A percentile compares a stretch with the other conserved stretches of the same genome.
Evolutionary conservation across 106 monocot species (phyloP).

Genomic region (Hemerocallis citrina): DNA sequence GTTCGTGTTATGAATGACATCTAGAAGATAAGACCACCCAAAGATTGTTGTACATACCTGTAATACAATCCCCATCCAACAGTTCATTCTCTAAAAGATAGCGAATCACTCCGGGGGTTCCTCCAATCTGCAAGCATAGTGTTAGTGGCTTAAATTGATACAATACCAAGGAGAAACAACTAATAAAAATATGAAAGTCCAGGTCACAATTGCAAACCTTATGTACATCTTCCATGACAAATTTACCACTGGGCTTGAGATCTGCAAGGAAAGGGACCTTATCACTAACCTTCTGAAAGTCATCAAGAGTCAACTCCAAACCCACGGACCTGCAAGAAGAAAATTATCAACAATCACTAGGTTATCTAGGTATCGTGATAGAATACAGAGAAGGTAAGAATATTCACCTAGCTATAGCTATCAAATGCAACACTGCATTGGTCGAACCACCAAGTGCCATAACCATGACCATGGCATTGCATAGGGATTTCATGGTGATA

Average conservation of each 20-base stretch:
- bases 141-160: neutral
- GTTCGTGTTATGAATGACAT: neutral
- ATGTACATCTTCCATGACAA: slow-evolving; percentile 99
- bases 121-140: slow-evolving; percentile 55
- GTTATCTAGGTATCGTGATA: neutral
- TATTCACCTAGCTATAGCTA: slow-evolving; percentile 92
- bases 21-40: neutral
- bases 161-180: neutral
- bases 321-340: slow-evolving; percentile 76
- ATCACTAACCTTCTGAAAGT: slow-evolving; percentile 95
- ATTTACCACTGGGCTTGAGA: slow-evolving; percentile 99
- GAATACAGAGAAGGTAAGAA: neutral
- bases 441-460: slow-evolving; percentile 99
- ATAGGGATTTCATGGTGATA: slow-evolving; percentile 83
- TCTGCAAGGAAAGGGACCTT: slow-evolving; percentile 90
- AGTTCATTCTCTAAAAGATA: slow-evolving; percentile 77
- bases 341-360: neutral
- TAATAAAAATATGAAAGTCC: neutral
- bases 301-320: slow-evolving; percentile 80
- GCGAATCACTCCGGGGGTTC: slow-evolving; percentile 86
- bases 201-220: slow-evolving; percentile 30
- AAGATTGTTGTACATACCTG: slow-evolving; percentile 40
- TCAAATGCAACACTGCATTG: slow-evolving; percentile 96
- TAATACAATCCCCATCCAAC: slow-evolving; percentile 90
- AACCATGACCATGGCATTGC: slow-evolving; percentile 91